Conservation (phyloP, 1,139 yeast genomes). For the Ogataea hybrid region DNA sequence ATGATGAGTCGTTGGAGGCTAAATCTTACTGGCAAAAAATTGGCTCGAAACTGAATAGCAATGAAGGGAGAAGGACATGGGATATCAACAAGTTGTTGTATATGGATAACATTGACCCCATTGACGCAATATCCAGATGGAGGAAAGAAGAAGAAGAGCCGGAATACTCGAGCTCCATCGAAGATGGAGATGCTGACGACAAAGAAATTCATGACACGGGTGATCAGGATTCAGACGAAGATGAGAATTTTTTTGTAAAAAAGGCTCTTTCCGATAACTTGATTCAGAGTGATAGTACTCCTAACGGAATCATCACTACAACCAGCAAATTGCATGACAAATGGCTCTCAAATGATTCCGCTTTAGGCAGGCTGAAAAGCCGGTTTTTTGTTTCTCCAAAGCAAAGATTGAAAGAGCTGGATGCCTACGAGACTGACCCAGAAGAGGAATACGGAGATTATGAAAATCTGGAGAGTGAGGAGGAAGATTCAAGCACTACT, state of each 20-base stretch:
- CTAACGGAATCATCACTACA: no score
- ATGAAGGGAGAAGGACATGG: constrained; percentile 54
- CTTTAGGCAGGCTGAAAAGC: constrained; percentile 47
- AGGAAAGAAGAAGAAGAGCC: constrained; percentile 46
- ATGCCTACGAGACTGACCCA: constrained; percentile 33
- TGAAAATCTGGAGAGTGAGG: constrained; percentile 32
- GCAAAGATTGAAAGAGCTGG: constrained; percentile 39
- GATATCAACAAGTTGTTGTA: constrained; percentile 80
- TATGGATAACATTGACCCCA: constrained; percentile 71
- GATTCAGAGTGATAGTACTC: no score
- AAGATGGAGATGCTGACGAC: no score
- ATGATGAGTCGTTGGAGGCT: constrained; percentile 31
- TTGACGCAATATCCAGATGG: constrained; percentile 79
- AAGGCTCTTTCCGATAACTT: constrained; percentile 25
- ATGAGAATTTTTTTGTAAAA: constrained; percentile 67
- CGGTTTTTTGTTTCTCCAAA: constrained; percentile 73
- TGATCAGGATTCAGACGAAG: constrained; percentile 53
- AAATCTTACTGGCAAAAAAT: constrained; percentile 33
- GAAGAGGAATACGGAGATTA: constrained; percentile 28
- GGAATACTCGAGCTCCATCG: neutral
- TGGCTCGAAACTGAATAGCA: constrained; percentile 38
- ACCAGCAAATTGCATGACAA: constrained; percentile 47
- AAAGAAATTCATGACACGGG: constrained; percentile 32
- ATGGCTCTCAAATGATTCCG: constrained; percentile 43
- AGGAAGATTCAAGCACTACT: constrained; percentile 21